Evolutionary conservation across 169 alveolate species (phyloP), one percentile per base, ranked within the genome.

Genomic region (Cryptosporidium canis): DNA sequence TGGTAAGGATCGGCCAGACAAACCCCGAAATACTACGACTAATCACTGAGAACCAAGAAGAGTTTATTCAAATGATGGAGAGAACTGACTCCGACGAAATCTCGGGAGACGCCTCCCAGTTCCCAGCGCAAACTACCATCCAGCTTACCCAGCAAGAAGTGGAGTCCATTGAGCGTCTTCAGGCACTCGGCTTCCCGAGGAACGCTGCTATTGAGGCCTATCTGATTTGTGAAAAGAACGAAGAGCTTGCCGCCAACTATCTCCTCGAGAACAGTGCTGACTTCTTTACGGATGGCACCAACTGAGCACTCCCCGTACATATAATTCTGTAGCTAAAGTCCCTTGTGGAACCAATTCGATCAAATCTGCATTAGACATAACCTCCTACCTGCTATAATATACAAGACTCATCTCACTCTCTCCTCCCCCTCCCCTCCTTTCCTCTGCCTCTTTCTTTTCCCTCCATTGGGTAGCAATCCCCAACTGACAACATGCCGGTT

Each of bases 151-250:
- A 91, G 45, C 96, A 94, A 85, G 99, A 97, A 91, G 93, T 93
- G 92, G 98, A 92, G 48, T 95, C 96, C 14, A 83, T 95, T 61
- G 95, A 95, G 51, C 93, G 97, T 83, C 94, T 97, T 67, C 96
- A 93, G 66, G 92, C 94, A 8, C 83, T 95, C 31, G 99, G 99
- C 61, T 97, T 97, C 90, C 94, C 98, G 37, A 94, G 97, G 56
- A 95, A 93, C 51, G 96, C 96, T 33, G 99, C 96, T 21, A 90
- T 97, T 16, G 99, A 98, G 90, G 99, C 99, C 14, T 98, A 93
- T 92, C 85, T 98, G 61, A 97, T 98, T 4, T 98, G 99, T 85
- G 99, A 97, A 67, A 97, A 96, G 87, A 95, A 98, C 84, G 99
- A 97, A 92, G 99, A 95, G 77, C 83, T 95, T 91, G 97, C 97